These are phyloP conservation scores for Lipomyces mesembrius DNA, from an alignment of 805 yeast genomes.

Conservation along the genomic window DNA sequence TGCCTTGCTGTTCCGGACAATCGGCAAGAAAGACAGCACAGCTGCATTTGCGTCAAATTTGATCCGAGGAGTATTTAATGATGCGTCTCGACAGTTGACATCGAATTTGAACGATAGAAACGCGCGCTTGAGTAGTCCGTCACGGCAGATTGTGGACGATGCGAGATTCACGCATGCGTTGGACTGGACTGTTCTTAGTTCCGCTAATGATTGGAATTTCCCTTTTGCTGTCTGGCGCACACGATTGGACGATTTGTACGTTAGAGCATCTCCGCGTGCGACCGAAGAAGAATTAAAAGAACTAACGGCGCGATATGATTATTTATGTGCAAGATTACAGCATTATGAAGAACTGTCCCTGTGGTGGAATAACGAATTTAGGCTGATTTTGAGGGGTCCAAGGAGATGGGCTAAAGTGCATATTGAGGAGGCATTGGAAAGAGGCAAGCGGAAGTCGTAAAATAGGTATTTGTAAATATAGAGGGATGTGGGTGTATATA, in stretches of 20 bases:
- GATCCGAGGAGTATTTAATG: background rate
- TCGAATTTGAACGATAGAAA: background rate
- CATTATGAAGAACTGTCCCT: background rate
- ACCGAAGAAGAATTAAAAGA: background rate
- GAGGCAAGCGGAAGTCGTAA: background rate
- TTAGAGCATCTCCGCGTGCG: background rate
- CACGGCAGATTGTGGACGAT: background rate
- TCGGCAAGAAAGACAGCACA: background rate
- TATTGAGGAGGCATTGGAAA: background rate
- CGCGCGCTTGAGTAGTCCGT: background rate
- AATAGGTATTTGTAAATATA: background rate
- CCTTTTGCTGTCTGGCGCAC: background rate
- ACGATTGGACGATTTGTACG: background rate
- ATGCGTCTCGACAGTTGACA: background rate
- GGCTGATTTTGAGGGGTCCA: background rate
- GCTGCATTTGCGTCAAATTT: background rate
- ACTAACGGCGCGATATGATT: background rate
- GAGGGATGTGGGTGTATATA: background rate
- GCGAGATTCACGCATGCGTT: background rate
- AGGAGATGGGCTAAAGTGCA: background rate
- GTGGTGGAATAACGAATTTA: slow-evolving; percentile 2
- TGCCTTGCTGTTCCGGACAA: background rate
- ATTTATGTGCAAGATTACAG: background rate
- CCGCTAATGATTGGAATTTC: slow-evolving; percentile 1
- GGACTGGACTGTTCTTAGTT: background rate